Evolutionary conservation across 2,329 filamentous ascomycete genomes (phyloP).

Genomic region (Fusarium pseudoanthophilum): DNA sequence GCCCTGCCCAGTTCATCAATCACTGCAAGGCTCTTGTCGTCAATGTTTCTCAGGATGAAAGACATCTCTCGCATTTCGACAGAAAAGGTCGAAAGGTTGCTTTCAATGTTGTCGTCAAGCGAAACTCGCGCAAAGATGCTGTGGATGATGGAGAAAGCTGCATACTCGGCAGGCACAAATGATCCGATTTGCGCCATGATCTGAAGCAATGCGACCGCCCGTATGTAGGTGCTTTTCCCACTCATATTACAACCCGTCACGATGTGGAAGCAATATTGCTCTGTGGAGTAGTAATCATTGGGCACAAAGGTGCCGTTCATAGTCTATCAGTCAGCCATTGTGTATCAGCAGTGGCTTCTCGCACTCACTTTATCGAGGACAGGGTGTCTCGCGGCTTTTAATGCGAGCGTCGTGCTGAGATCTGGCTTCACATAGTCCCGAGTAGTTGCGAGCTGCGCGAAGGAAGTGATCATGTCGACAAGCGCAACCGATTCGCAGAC

Average conservation of each 20-base stretch:
- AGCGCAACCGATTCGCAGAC: constrained; percentile 88
- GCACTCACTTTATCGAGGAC: constrained; percentile 73
- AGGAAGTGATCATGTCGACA: constrained; percentile 85
- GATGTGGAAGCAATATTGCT: constrained; percentile 86
- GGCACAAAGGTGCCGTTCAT: constrained; percentile 78
- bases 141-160: constrained; percentile 80
- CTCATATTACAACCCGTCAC: constrained; percentile 99
- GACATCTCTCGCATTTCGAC: constrained; percentile 96
- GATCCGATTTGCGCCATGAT: constrained; percentile 95
- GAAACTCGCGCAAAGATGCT: constrained; percentile 90
- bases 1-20: constrained; percentile 93
- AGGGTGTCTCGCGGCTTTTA: constrained; percentile 81
- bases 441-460: constrained; percentile 77
- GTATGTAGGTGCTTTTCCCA: constrained; percentile 95
- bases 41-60: constrained; percentile 87
- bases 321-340: constrained; percentile 53
- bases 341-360: not conserved
- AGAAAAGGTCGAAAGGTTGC: constrained; percentile 92
- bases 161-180: constrained; percentile 89
- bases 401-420: constrained; percentile 73
- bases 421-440: constrained; percentile 72
- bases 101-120: constrained; percentile 87
- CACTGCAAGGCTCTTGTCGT: constrained; percentile 79
- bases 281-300: constrained; percentile 88
- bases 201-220: constrained; percentile 82